These are phyloP conservation scores for Trifolium subterraneum DNA, from an alignment of 306 rosid genomes.

Conservation along the genomic window DNA sequence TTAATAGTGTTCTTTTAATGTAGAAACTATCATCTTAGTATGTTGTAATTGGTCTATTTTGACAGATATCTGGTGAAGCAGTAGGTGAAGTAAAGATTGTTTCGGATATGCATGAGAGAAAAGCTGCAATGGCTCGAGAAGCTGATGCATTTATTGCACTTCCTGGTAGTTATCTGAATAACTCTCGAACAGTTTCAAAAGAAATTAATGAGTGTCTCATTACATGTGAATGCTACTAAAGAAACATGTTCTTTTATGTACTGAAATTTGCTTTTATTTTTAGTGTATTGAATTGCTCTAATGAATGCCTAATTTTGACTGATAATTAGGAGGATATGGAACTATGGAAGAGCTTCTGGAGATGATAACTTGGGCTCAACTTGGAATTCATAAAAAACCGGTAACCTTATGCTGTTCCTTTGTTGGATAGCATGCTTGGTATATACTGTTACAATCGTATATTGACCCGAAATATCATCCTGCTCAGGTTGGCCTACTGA, in stretches of 20 bases:
- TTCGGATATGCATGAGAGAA: constrained; percentile 95
- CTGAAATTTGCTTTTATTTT: not conserved
- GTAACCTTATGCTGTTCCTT: constrained; percentile 45
- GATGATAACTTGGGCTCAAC: constrained; percentile 93
- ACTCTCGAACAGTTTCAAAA: constrained; percentile 24
- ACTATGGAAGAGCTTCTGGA: constrained; percentile 91
- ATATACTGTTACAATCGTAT: constrained; percentile 5
- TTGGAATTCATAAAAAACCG: constrained; percentile 87
- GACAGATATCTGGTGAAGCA: constrained; percentile 87
- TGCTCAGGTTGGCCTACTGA: constrained; percentile 79
- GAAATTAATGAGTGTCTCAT: constrained; percentile 9
- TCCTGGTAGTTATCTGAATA: constrained; percentile 66
- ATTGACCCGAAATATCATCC: constrained; percentile 35
- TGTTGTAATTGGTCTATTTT: constrained; percentile 39
- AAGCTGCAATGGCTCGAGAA: constrained; percentile 92
- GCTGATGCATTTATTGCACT: constrained; percentile 95
- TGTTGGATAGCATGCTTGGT: constrained; percentile 16
- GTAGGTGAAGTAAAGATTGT: constrained; percentile 94
- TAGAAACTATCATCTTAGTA: constrained; percentile 10
- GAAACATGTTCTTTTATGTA: not conserved
- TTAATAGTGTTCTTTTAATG: constrained; percentile 12
- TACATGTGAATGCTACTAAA: constrained; percentile 9
- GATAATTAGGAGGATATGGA: constrained; percentile 81
- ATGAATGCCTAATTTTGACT: not conserved
- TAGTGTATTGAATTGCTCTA: constrained; percentile 3